These are phyloP conservation scores for Rhipidocladum racemiflorum DNA, from an alignment of 176 grass and related monocot genomes.

Conservation along the genomic window DNA sequence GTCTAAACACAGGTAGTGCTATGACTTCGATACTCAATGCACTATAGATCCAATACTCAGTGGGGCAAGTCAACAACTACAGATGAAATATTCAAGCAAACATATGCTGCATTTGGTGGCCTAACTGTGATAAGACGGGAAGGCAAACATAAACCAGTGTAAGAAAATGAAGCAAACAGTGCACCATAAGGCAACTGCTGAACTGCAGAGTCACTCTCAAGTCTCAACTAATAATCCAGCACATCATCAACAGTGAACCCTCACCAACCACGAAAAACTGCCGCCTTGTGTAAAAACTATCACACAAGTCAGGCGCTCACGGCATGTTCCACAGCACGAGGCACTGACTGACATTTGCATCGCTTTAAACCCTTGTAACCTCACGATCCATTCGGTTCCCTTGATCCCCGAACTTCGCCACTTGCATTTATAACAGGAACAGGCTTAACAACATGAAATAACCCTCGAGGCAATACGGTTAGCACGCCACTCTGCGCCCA, in stretches of 20 bases:
- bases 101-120: neutral
- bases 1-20: neutral
- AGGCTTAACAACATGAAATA: neutral
- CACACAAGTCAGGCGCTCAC: neutral
- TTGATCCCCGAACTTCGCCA: neutral
- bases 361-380: conserved; percentile 21
- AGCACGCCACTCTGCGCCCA: neutral
- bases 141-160: neutral
- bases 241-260: too few relatives aligned
- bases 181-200: neutral
- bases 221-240: too few relatives aligned
- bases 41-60: neutral
- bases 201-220: neutral
- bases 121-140: neutral
- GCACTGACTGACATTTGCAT: neutral
- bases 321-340: neutral
- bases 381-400: neutral
- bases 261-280: neutral
- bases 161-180: neutral
- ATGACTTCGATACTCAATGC: neutral
- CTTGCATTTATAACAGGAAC: neutral
- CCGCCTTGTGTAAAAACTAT: neutral
- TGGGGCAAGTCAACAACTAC: too few relatives aligned
- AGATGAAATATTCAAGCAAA: neutral
- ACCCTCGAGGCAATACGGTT: neutral